Evolutionary conservation across 345 rosid species (phyloP).

Genomic region (Hypericum perforatum): DNA sequence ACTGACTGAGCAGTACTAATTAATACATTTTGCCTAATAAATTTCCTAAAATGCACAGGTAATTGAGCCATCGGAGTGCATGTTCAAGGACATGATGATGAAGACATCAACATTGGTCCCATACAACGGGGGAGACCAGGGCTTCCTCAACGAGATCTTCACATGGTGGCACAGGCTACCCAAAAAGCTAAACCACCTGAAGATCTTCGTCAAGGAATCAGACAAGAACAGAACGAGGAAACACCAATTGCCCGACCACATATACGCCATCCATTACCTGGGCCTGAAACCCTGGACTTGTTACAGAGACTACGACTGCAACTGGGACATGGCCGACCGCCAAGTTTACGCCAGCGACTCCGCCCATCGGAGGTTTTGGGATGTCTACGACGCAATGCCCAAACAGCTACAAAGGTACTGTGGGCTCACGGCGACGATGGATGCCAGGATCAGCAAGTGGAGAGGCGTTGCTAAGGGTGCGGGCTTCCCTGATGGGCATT

Average conservation of each 20-base stretch:
- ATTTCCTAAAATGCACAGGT: too few relatives aligned
- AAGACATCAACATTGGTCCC: conserved; percentile 34
- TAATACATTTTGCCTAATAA: too few relatives aligned
- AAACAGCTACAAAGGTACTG: conserved; percentile 42
- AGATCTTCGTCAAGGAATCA: conserved; percentile 16
- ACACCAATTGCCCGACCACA: conserved; percentile 5
- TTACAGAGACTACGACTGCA: conserved; percentile 82
- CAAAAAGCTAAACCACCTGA: conserved; percentile 34
- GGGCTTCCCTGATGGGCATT: conserved; percentile 42
- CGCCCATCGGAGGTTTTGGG: conserved; percentile 62
- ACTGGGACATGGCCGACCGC: conserved; percentile 44
- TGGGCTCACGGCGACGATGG: conserved; percentile 30
- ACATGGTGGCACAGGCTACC: conserved; percentile 91
- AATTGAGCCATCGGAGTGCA: conserved; percentile 71
- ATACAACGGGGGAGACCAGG: conserved; percentile 89
- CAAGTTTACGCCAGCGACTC: conserved; percentile 55
- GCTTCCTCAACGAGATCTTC: conserved; percentile 63
- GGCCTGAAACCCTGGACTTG: conserved; percentile 95
- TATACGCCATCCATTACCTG: conserved; percentile 50
- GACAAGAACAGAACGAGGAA: not conserved
- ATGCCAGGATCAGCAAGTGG: conserved; percentile 45
- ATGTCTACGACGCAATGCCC: conserved; percentile 55
- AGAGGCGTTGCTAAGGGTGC: conserved; percentile 36
- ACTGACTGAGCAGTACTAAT: too few relatives aligned
- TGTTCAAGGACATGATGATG: conserved; percentile 42